Base-by-base conservation (phyloP, 805 yeast genomes). In the Metschnikowia kunwiensis region DNA sequence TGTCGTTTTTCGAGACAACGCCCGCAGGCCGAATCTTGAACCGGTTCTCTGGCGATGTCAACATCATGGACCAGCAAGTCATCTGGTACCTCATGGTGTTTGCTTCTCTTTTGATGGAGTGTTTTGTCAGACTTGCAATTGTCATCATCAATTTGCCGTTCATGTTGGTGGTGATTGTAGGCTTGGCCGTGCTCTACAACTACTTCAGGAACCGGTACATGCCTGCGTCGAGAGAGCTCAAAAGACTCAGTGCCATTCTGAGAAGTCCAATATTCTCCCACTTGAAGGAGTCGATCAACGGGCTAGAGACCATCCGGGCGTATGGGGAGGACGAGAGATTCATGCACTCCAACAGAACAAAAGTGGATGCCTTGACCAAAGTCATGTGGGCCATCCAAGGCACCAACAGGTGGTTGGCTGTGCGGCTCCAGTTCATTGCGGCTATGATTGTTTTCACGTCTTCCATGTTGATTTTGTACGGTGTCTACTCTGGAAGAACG, bases 1-100 rank as follows among this genome's bases (percentile, higher is more conserved):
- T 65, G 71, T 55, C 65, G 11, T 65, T 63, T 36, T 65, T 64
- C 34, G 71, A 65, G 39, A 63, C 68, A 12, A 65, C 71, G 1
- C 71, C 71, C 2, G 49, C 61, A 19, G 71, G 70, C 3, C 44
- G 69, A 44, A 58, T 65, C 22, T 52, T 65, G 51, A 65, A 65
- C 40, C 50, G 70, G 40, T 65, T 65, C 37, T 48, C 70, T 5
- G 67, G 63, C 20, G 71, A 65, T 42, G 58, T 64, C 5, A 50
- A 51, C 30, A 48, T 49, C 4, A 51, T 64, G 34, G 70, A 65
- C 43, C 52, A 54, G 37, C 57, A 54, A 25, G 46, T 64, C 7
- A 50, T 61, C 19, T 63, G 68, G 67, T 41, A 53, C n/a, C 44
- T 63, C 19, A 51, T 52, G 17, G 43, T 43, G 18, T 54, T 61